Conservation (phyloP, 331 rosid genomes). For the Acacia concinna region DNA sequence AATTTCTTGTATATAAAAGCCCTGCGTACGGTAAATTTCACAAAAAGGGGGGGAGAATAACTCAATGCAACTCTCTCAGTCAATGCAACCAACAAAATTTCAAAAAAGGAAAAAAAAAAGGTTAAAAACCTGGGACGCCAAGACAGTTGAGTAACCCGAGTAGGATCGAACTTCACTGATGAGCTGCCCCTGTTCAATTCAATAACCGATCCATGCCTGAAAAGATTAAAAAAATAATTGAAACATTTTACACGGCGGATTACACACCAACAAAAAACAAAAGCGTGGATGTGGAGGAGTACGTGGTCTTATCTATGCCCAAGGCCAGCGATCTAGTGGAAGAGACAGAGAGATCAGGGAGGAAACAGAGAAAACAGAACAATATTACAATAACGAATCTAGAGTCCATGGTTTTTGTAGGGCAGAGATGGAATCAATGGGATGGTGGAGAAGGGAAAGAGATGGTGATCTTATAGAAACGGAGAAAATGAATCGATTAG, state of each 20-base stretch:
- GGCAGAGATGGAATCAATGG: not conserved
- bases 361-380: slow-evolving; percentile 47
- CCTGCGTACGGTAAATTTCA: slow-evolving; percentile 53
- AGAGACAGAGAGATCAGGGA: slow-evolving; percentile 51
- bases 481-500: not conserved
- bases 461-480: not conserved
- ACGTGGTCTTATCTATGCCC: slow-evolving; percentile 42
- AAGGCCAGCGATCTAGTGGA: slow-evolving; percentile 51
- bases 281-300: not conserved
- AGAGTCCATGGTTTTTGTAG: slow-evolving; percentile 58
- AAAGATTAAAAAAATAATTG: slow-evolving; percentile 12
- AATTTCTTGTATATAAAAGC: slow-evolving; percentile 76
- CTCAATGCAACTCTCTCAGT: not conserved
- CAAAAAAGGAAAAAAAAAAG: not conserved
- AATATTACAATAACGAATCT: slow-evolving; percentile 32
- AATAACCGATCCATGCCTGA: slow-evolving; percentile 61
- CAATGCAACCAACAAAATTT: not conserved
- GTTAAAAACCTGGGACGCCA: slow-evolving; percentile 79
- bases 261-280: not conserved
- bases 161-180: slow-evolving; percentile 66
- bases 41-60: too few relatives aligned
- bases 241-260: slow-evolving; percentile 6
- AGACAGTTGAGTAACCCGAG: slow-evolving; percentile 79
- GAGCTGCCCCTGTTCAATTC: slow-evolving; percentile 46
- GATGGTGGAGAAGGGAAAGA: not conserved